A percentile compares a stretch with the other conserved stretches of the same genome.
phyloP scores from a whole-genome alignment of 352 stramenopile species.

The Aphanomyces astaci region DNA sequence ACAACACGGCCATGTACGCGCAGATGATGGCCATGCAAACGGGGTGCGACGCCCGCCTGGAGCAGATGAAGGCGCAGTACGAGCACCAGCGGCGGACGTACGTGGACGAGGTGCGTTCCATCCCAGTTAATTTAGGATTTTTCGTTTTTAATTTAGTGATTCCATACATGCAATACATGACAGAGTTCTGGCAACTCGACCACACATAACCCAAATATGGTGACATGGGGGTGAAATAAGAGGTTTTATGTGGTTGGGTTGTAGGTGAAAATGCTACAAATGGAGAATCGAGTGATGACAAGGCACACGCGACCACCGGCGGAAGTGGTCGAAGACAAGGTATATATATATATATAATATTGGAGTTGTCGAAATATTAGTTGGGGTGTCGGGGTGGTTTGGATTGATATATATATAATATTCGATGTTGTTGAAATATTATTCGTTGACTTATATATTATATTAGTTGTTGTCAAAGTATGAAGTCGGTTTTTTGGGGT shows the following conservation, averaged over 20 bases:
- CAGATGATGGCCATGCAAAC: constrained; percentile 81
- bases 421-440: too few species aligned
- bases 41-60: constrained; percentile 72
- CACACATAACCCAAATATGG: too few species aligned
- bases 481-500: too few species aligned
- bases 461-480: too few species aligned
- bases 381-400: neutral
- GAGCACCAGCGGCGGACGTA: constrained; percentile 68
- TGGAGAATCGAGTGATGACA: constrained; percentile 17
- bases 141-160: too few species aligned
- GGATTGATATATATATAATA: too few species aligned
- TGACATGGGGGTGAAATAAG: too few species aligned
- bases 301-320: neutral
- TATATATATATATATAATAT: too few species aligned
- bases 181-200: too few species aligned
- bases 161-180: too few species aligned
- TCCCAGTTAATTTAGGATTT: too few species aligned
- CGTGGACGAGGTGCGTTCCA: constrained; percentile 65
- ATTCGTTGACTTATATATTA: too few species aligned
- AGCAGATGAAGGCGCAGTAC: constrained; percentile 57
- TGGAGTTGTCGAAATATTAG: neutral
- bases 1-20: constrained; percentile 79
- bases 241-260: neutral
- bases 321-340: constrained; percentile 1
- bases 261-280: constrained; percentile 23